These are phyloP conservation scores for Solanum chmielewskii DNA, from an alignment of 257 asterid species.

Conservation along the genomic window DNA sequence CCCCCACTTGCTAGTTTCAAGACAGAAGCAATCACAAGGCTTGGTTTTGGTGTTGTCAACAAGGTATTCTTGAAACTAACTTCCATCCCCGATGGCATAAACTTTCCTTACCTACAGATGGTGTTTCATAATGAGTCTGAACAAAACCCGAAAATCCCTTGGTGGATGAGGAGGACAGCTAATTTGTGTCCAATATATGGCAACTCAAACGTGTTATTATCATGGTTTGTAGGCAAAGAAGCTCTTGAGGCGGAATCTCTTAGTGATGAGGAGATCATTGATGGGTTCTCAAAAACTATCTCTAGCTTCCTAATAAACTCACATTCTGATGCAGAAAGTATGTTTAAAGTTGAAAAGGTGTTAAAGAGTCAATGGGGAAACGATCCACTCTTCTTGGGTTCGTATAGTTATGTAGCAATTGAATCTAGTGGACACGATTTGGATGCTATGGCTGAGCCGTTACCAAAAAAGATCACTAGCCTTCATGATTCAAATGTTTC, in stretches of 20 bases:
- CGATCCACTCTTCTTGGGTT: slow-evolving; percentile 78
- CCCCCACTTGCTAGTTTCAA: slow-evolving; percentile 59
- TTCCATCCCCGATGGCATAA: background rate
- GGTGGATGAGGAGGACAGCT: slow-evolving; percentile 70
- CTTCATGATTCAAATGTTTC: background rate
- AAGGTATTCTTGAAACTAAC: slow-evolving; percentile 56
- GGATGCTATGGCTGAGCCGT: slow-evolving; percentile 75
- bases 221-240: slow-evolving; percentile 81
- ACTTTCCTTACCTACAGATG: slow-evolving; percentile 61
- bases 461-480: slow-evolving; percentile 20
- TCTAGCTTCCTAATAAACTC: slow-evolving; percentile 24
- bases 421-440: slow-evolving; percentile 78
- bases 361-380: slow-evolving; percentile 78
- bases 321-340: slow-evolving; percentile 1
- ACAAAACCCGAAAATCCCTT: slow-evolving; percentile 17
- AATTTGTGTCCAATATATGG: slow-evolving; percentile 50
- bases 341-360: slow-evolving; percentile 26
- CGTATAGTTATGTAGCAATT: slow-evolving; percentile 77
- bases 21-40: slow-evolving; percentile 50
- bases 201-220: slow-evolving; percentile 38
- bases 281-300: slow-evolving; percentile 50
- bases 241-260: slow-evolving; percentile 64
- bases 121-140: slow-evolving; percentile 42
- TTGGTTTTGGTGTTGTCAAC: slow-evolving; percentile 78
- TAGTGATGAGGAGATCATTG: slow-evolving; percentile 39